Evolutionary conservation across 441 rosid genomes (phyloP), one percentile per base, ranked within the genome.

Genomic region (Theobroma grandiflorum): DNA sequence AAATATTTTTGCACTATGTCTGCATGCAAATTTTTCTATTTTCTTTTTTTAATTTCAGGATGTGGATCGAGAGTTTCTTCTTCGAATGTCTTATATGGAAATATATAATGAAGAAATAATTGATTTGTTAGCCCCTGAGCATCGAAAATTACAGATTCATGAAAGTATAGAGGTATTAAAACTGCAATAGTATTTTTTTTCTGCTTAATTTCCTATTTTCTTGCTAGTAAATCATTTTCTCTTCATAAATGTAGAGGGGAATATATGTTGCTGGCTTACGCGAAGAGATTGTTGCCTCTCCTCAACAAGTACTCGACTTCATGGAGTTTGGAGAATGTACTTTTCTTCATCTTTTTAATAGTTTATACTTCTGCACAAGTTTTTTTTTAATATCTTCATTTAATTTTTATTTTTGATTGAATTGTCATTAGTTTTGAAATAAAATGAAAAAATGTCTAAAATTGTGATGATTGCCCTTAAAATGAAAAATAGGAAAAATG

Each of bases 11-110:
- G 12, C 14, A 37, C 8, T 11, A 15, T 74, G 38, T 26, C 8
- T 40, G 2, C 31, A 8, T 33, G 66, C 18, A 37, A 43, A 9
- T 57, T 57, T 72, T 22, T 40, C 3, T n/a, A 43, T 76, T 66
- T 43, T n/a, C 66, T 58, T 81, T 52, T 45, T 64, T 69, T 72
- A 62, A 37, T 70, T 70, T 57, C 74, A 96, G 99, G 96, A 89
- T 61, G 83, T 67, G 64, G 93, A 88, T 63, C 90, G 99, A 65
- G 99, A 96, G 88, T 96, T 95, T 85, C 92, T 96, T 63, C 72
- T 96, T 82, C 93, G 99, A 52, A 93, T 96, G 97, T 96, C 99
- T 0, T 96, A 96, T 74, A 84, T 96, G 91, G 99, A 96, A 88
- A 96, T 96, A 18, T 96, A 96, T 79, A 96, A 96, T 72, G 99